Evolutionary conservation across 257 asterid genomes (phyloP).

Genomic region (Nicotiana attenuata): DNA sequence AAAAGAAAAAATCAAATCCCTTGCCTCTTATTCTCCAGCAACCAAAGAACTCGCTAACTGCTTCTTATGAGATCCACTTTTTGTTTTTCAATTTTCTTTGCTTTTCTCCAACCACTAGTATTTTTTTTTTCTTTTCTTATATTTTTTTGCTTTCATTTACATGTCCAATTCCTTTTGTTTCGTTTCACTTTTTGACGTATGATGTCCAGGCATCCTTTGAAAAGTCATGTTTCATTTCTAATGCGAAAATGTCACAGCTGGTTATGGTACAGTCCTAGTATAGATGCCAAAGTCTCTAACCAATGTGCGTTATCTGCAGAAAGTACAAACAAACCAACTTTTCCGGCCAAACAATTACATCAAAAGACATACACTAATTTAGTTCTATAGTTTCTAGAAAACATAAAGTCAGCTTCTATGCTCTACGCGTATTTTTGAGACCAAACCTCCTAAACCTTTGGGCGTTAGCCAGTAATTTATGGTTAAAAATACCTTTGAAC

Average conservation of each 20-base stretch:
- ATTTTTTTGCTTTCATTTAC: background rate
- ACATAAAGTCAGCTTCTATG: background rate
- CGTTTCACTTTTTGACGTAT: background rate
- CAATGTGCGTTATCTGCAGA: background rate
- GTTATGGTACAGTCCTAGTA: background rate
- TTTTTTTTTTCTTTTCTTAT: too few species aligned
- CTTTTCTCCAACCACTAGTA: too few species aligned
- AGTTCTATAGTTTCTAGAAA: background rate
- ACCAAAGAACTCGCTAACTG: background rate
- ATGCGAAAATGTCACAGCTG: background rate
- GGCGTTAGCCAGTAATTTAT: background rate
- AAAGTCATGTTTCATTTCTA: background rate
- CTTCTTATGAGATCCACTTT: too few species aligned
- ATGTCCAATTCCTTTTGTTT: background rate
- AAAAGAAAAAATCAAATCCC: background rate
- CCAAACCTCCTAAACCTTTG: background rate
- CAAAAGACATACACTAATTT: background rate
- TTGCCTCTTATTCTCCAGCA: background rate
- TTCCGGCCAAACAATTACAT: background rate
- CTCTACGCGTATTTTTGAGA: background rate
- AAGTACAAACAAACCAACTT: background rate
- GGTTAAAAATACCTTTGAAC: background rate
- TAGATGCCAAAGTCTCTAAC: background rate
- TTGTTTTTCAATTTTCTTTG: too few species aligned
- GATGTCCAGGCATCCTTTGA: background rate